These are phyloP conservation scores for Lithocarpus polystachyus DNA, from an alignment of 306 rosid species.

Conservation along the genomic window DNA sequence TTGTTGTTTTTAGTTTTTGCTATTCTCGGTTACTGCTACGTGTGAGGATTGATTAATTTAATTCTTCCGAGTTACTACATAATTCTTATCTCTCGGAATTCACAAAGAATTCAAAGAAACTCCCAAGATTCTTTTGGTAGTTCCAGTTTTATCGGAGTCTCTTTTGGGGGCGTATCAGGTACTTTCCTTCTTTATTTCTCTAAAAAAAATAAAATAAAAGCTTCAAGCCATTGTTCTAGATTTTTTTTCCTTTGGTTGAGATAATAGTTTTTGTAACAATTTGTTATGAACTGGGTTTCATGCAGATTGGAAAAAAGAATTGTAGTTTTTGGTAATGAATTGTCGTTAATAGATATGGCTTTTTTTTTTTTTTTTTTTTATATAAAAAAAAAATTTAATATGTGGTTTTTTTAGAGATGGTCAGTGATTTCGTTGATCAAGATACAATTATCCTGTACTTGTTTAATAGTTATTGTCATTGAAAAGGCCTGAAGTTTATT, in stretches of 20 bases:
- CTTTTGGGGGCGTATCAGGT: constrained; percentile 2
- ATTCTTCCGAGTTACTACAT: neutral
- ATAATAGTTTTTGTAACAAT: neutral
- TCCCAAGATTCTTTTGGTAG: no score
- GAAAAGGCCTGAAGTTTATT: neutral
- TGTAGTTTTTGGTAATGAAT: neutral
- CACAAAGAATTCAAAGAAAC: no score
- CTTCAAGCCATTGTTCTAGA: neutral
- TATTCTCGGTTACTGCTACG: neutral
- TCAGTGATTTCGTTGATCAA: neutral
- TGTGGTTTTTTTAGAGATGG: neutral
- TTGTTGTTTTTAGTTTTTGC: neutral
- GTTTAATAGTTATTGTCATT: neutral
- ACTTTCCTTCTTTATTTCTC: neutral
- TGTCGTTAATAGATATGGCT: neutral
- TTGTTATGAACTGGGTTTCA: neutral
- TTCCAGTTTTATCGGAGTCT: neutral
- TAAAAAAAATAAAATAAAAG: neutral
- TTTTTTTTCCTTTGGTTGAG: neutral
- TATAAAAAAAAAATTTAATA: neutral
- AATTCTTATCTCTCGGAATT: no score
- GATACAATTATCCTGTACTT: neutral
- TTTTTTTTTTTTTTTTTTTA: no score
- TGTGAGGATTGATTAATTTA: neutral
- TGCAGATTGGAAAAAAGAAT: constrained; percentile 11